Evolutionary conservation across 345 rosid species (phyloP), one percentile per base, ranked within the genome.

Genomic region (Aquilaria malaccensis): DNA sequence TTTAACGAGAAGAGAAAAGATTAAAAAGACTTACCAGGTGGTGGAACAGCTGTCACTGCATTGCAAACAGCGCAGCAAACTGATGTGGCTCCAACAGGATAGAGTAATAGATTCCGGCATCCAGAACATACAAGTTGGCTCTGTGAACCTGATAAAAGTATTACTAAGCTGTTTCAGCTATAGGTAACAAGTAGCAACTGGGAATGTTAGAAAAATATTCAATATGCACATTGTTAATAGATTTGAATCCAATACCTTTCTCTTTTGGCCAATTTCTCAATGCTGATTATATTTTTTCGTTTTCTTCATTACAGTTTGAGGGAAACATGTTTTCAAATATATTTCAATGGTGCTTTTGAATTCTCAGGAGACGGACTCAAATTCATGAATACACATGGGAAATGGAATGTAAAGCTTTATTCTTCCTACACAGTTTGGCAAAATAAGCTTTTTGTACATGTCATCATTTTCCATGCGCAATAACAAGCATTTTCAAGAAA

Each of bases 61-160:
- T 82, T 91, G 81, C 97, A 91, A 13, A 91, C 93, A 13, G 96
- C 97, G 58, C 97, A 91, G 68, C 97, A 91, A 10, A 91, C 85
- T 11, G 97, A 91, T 45, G 86, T 75, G 50, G 97, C 97, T 67
- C 96, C 96, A 15, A 76, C 87, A 0, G 93, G 96, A 77, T 86
- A 94, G 59, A 90, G 87, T 67, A 90, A 78, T 55, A 94, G 90
- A 66, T 84, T 94, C 74, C 91, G 80, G 74, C 96, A 90, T 63
- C 99, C 99, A 45, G 99, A 94, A 76, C 99, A 94, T 14, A 94
- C 97, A 48, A 94, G 87, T 76, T 87, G 97, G 74, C 81, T 82
- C 70, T 83, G 89, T 15, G 81, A 78, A 63, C 79, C 76, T 83
- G 70, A 55, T 30, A 55, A 45, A 10, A 11, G n/a, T 50, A 7